Evolutionary conservation across 768 basidiomycete species (phyloP).

Genomic region (Leccinum obscurum): DNA sequence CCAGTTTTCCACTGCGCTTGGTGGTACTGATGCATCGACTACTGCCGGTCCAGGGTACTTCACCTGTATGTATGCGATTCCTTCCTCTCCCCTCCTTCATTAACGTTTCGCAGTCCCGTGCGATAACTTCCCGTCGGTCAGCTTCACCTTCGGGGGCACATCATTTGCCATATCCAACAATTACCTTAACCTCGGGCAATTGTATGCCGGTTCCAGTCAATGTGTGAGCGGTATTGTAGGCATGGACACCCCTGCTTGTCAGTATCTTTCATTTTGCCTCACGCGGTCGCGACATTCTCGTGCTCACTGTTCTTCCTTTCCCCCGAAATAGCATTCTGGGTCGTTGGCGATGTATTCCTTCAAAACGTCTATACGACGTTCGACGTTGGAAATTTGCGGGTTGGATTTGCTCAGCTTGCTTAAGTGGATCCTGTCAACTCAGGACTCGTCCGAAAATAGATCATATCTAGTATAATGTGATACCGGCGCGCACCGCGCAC

Average conservation of each 20-base stretch:
- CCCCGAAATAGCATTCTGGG: not conserved
- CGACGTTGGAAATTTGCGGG: not conserved
- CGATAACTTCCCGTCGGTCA: not conserved
- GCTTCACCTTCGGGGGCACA: not conserved
- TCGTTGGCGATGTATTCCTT: not conserved
- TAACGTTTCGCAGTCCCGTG: not conserved
- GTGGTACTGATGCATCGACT: constrained; percentile 23
- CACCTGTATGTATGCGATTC: constrained; percentile 18
- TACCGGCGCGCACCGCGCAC: not conserved
- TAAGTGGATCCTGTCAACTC: not conserved
- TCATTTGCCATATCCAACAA: not conserved
- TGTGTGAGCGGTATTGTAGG: not conserved
- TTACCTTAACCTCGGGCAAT: not conserved
- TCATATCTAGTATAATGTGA: not conserved
- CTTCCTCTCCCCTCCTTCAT: not conserved
- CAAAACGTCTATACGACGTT: not conserved
- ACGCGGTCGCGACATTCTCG: not conserved
- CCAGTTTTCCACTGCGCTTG: constrained; percentile 23
- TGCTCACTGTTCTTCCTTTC: not conserved
- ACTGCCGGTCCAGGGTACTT: constrained; percentile 32
- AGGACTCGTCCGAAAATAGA: not conserved
- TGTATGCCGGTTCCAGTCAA: not conserved
- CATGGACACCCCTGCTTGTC: not conserved
- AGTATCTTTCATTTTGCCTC: not conserved
- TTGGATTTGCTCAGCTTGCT: not conserved